Evolutionary conservation across 345 rosid genomes (phyloP), one percentile per base, ranked within the genome.

Genomic region (Lepidium sativum): DNA sequence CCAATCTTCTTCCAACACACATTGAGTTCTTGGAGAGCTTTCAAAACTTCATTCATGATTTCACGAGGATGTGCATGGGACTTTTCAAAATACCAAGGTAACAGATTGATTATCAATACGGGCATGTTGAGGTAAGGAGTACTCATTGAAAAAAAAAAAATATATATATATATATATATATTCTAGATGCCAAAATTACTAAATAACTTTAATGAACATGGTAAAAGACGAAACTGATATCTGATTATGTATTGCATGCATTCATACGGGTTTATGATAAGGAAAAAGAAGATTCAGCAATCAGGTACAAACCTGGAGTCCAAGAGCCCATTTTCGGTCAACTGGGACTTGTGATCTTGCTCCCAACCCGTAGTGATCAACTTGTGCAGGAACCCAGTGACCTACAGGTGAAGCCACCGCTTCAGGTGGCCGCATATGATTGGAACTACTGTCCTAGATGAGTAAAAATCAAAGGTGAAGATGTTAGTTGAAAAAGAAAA

Each of bases 1-100:
- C 97, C 95, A 18, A 88, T 94, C 84, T 84, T 94, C 79, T 94
- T 90, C 99, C 99, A 94, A 74, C 84, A 72, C 13, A 88, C 97
- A 56, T 88, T 90, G 76, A 94, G 83, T 69, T 85, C 94, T 79
- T 77, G 86, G 63, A 94, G 77, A 45, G 97, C 92, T 73, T 80
- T 84, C 50, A 90, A 82, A 60, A 94, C 86, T 68, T 82, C 91
- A 5, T 77, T 82, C 97, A 88, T 91, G 44, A 94, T 88, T 64
- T 88, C 96, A 61, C 85, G 89, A 27, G 99, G 99, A 63, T 82
- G 95, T 15, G 91, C 86, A 58, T 81, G 84, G 34, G 96, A 91
- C 97, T 91, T 78, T 27, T 31, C 58, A 60, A 73, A 74, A 53
- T 2, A 65, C 65, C 38, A 60, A 0, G 40, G 53, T 32, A 57